phyloP scores from a whole-genome alignment of 2,329 filamentous ascomycete genomes.

The Hymenoscyphus scutula region DNA sequence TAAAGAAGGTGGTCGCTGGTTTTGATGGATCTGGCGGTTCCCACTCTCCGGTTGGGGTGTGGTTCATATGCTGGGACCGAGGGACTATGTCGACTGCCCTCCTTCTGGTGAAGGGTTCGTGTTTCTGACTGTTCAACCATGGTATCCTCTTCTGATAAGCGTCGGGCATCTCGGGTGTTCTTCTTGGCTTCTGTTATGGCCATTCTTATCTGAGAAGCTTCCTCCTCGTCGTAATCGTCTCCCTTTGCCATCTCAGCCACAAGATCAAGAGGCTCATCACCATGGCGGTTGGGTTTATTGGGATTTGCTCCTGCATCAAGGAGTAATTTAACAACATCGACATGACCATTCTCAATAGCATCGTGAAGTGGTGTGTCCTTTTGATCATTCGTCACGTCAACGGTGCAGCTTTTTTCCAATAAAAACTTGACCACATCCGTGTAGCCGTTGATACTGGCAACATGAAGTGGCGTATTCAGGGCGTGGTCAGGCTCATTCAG shows the following conservation, averaged over 20 bases:
- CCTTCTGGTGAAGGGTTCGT: constrained; percentile 50
- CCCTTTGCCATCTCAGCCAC: constrained; percentile 74
- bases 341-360: constrained; percentile 91
- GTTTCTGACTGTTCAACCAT: constrained; percentile 38
- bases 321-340: constrained; percentile 82
- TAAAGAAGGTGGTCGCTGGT: constrained; percentile 63
- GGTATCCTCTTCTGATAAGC: constrained; percentile 58
- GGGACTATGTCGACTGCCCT: constrained; percentile 58
- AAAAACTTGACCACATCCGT: constrained; percentile 84
- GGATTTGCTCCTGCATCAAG: constrained; percentile 88
- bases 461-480: constrained; percentile 93
- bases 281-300: constrained; percentile 84
- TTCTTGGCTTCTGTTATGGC: constrained; percentile 61
- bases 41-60: constrained; percentile 43
- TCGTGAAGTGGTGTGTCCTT: constrained; percentile 94
- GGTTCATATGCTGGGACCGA: constrained; percentile 34
- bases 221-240: constrained; percentile 17
- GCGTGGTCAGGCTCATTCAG: constrained; percentile 89
- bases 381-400: constrained; percentile 75
- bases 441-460: constrained; percentile 83
- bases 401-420: constrained; percentile 77
- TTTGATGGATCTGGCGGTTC: constrained; percentile 56
- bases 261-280: constrained; percentile 85
- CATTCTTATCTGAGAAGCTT: constrained; percentile 63
- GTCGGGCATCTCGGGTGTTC: constrained; percentile 49